Evolutionary conservation across 2,329 filamentous ascomycete genomes (phyloP), one percentile per base, ranked within the genome.

Genomic region (Pyricularia pennisetigena): DNA sequence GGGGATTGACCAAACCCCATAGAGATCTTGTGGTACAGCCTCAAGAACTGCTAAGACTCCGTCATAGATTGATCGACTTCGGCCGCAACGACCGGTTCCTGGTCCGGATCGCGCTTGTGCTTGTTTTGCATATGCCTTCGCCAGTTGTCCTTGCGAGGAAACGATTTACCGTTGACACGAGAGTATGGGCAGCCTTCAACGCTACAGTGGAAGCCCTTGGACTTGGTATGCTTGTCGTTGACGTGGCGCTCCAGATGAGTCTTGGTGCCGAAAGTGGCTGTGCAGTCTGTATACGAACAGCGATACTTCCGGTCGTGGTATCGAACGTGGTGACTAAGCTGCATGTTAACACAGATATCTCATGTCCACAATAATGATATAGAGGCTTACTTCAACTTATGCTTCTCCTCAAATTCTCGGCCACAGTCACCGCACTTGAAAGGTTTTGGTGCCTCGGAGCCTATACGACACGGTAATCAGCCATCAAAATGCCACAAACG

Each of bases 131-230:
- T 87, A 73, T 88, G 86, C 68, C 86, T 78, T 72, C 85, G 83
- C 85, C 85, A 88, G 74, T 88, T 88, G 72, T 88, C 86, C 73
- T 88, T 88, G 67, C 86, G 78, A 0, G 85, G 85, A 71, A 88
- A 88, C 0, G 82, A 84, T 70, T 86, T 87, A 68, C 85, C 84
- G 9, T 85, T 85, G 20, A 78, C 74, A 68, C 80, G 81, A n/a
- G 84, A 87, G 73, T 86, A 88, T 5, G 83, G 79, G 72, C 86
- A 88, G 7, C 80, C 81, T 2, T 78, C 78, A 4, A 85, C 80
- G 0, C 81, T 83, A 72, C 86, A 88, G 73, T 87, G 85, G 68
- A 84, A 88, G 69, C 85, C 85, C 74, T 84, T 85, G 69, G 82
- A 85, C 77, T 87, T 86, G 71, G 82, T 80, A 73, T 88, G 86